Evolutionary conservation across 2,329 filamentous ascomycete species (phyloP).

Genomic region (Penicillium sp.): DNA sequence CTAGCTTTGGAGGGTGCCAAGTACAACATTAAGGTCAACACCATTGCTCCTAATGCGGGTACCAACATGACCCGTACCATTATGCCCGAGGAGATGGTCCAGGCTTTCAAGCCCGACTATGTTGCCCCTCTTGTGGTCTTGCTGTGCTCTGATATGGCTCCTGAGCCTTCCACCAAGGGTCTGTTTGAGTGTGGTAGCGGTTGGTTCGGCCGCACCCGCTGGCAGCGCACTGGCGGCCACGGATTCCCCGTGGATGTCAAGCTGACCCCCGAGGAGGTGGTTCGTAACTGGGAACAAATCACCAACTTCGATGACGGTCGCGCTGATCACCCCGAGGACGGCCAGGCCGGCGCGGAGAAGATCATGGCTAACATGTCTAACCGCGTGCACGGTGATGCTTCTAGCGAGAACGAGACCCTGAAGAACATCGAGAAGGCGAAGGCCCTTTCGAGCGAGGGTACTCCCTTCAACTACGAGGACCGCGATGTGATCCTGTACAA

Average conservation of each 20-base stretch:
- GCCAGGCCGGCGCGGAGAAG: conserved; percentile 73
- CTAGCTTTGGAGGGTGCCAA: conserved; percentile 91
- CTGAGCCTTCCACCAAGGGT: conserved; percentile 76
- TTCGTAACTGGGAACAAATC: conserved; percentile 74
- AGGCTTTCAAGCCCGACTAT: conserved; percentile 99
- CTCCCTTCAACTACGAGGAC: conserved; percentile 79
- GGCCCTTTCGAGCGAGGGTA: conserved; percentile 68
- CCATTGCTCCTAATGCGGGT: conserved; percentile 94
- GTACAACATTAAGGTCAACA: conserved; percentile 98
- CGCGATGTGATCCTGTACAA: conserved; percentile 94
- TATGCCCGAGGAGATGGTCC: conserved; percentile 94
- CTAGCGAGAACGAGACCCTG: conserved; percentile 64
- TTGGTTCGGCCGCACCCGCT: conserved; percentile 88
- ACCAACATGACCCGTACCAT: conserved; percentile 93
- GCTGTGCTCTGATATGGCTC: conserved; percentile 82
- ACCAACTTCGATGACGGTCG: conserved; percentile 83
- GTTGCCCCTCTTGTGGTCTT: conserved; percentile 90
- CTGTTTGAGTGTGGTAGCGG: conserved; percentile 95
- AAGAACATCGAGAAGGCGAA: conserved; percentile 74
- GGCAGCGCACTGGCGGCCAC: conserved; percentile 87
- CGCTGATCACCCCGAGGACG: conserved; percentile 80
- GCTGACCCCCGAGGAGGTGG: conserved; percentile 80
- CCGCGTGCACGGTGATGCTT: conserved; percentile 53
- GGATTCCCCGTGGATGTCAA: conserved; percentile 85
- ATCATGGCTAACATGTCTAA: conserved; percentile 85